phyloP scores from a whole-genome alignment of 148 eudicot species.

The Diospyros lotus region DNA sequence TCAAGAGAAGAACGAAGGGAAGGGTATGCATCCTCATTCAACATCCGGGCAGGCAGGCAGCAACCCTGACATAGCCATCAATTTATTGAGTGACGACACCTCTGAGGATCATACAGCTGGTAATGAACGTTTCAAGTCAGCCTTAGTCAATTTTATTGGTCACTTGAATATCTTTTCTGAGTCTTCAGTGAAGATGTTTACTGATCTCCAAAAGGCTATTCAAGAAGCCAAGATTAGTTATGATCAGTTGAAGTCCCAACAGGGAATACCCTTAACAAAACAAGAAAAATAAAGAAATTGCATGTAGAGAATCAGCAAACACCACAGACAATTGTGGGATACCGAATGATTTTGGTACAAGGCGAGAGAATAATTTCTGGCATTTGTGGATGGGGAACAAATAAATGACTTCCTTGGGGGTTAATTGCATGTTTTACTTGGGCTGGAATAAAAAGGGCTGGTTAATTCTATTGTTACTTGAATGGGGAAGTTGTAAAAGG shows the following conservation, averaged over 20 bases:
- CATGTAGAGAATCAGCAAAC: conserved; percentile 2
- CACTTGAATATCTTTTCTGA: conserved; percentile 53
- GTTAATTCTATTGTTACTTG: no score
- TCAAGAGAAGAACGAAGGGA: conserved; percentile 73
- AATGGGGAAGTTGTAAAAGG: no score
- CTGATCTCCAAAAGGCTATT: conserved; percentile 46
- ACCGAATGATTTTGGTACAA: no score
- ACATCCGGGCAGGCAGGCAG: conserved; percentile 14
- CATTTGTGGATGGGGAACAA: neutral
- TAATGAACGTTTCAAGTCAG: conserved; percentile 39
- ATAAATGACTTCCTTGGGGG: no score
- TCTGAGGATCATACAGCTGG: conserved; percentile 41
- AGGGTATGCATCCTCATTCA: conserved; percentile 21
- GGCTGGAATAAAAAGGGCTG: no score
- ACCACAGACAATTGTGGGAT: neutral
- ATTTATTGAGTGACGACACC: conserved; percentile 34
- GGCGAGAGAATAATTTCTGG: conserved; percentile 1
- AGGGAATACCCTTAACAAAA: neutral
- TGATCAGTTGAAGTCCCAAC: conserved; percentile 38
- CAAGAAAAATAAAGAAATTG: neutral
- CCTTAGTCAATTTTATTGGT: conserved; percentile 50
- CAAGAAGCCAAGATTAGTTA: conserved; percentile 49
- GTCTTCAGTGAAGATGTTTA: conserved; percentile 53
- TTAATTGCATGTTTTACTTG: no score
- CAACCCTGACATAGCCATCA: conserved; percentile 22